Conservation (phyloP, 306 rosid genomes). For the Trifolium subterraneum region DNA sequence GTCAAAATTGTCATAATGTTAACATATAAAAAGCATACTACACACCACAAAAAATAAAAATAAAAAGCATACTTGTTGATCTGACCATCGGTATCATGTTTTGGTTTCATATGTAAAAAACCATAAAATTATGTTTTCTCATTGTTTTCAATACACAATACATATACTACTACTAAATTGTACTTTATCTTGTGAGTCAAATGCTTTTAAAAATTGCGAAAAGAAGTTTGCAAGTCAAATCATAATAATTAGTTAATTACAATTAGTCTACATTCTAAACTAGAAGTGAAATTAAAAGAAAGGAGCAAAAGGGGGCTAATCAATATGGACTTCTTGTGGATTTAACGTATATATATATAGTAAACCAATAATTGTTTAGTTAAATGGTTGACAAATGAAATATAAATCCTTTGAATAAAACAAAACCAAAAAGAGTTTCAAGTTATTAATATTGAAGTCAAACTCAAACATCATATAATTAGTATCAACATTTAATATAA, state of each 20-base stretch:
- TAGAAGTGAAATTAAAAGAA: conserved; percentile 30
- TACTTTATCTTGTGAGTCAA: conserved; percentile 7
- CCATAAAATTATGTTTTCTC: too few species aligned
- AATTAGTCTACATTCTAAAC: conserved; percentile 12
- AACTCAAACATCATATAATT: not conserved
- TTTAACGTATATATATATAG: not conserved
- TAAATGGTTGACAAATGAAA: conserved; percentile 39
- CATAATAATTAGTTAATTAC: too few species aligned
- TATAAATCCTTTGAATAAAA: conserved; percentile 34
- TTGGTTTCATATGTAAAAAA: not conserved
- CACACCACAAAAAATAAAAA: not conserved
- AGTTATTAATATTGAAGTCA: conserved; percentile 35
- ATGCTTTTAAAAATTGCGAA: conserved; percentile 2
- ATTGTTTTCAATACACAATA: not conserved
- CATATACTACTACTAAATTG: not conserved
- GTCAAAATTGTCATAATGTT: not conserved
- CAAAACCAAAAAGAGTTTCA: not conserved
- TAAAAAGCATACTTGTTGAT: not conserved
- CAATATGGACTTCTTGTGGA: conserved; percentile 26
- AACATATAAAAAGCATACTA: not conserved
- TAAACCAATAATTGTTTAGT: conserved; percentile 32
- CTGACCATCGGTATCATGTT: not conserved
- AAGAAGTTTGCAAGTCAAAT: conserved; percentile 20
- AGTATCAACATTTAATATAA: conserved; percentile 17
- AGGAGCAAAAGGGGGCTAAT: not conserved